Evolutionary conservation across 257 asterid species (phyloP).

Genomic region (Solanum commersonii): DNA sequence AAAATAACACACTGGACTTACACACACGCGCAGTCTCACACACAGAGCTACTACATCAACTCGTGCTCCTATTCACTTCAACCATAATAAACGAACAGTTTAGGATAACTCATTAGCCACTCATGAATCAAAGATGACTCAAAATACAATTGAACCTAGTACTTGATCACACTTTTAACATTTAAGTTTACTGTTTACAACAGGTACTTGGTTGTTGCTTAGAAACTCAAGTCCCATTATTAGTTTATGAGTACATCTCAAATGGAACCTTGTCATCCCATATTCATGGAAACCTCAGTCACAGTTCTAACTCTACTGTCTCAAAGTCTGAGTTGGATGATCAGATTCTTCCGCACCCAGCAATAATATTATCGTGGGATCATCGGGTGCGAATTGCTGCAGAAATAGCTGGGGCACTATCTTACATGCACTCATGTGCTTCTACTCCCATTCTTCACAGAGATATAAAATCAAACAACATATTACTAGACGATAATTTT

Average conservation of each 20-base stretch:
- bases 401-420: conserved; percentile 31
- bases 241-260: background rate
- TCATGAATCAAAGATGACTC: background rate
- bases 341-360: background rate
- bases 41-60: background rate
- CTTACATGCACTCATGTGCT: conserved; percentile 30
- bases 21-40: background rate
- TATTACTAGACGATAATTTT: conserved; percentile 20
- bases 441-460: conserved; percentile 26
- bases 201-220: background rate
- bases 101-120: background rate
- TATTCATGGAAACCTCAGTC: background rate
- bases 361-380: conserved; percentile 14
- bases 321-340: background rate
- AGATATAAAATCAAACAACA: conserved; percentile 31
- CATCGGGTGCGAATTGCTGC: conserved; percentile 24
- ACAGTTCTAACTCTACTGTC: background rate
- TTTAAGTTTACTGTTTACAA: background rate
- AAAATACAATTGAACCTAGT: background rate
- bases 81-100: background rate
- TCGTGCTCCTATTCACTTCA: background rate
- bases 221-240: background rate
- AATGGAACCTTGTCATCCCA: background rate
- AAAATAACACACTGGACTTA: background rate
- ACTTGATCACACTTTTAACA: background rate